Evolutionary conservation across 2,329 filamentous ascomycete genomes (phyloP).

Genomic region (Colletotrichum tofieldiae): DNA sequence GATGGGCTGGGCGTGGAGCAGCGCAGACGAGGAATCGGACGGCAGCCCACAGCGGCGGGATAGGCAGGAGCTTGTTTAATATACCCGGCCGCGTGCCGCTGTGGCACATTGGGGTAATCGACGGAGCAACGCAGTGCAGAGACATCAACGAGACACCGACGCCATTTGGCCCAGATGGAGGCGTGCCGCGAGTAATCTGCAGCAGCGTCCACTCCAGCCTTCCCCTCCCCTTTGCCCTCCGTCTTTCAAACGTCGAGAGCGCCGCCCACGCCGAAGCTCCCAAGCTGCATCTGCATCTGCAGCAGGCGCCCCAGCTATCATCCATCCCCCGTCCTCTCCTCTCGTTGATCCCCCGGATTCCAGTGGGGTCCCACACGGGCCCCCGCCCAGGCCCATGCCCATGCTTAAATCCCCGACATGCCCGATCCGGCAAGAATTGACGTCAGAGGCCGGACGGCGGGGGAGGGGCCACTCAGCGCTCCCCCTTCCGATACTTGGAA

Average conservation of each 20-base stretch:
- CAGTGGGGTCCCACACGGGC: too few relatives aligned
- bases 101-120: too few relatives aligned
- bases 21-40: too few relatives aligned
- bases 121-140: too few relatives aligned
- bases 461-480: not conserved
- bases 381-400: not conserved
- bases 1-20: too few relatives aligned
- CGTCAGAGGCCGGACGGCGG: not conserved
- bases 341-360: not conserved
- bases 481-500: not conserved
- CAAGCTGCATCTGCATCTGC: not conserved
- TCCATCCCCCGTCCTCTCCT: not conserved
- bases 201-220: too few relatives aligned
- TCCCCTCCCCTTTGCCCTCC: not conserved
- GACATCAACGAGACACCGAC: too few relatives aligned
- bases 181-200: too few relatives aligned
- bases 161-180: too few relatives aligned
- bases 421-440: constrained; percentile 3
- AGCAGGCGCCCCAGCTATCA: not conserved
- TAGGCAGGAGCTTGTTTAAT: too few relatives aligned
- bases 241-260: not conserved
- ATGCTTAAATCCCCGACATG: not conserved
- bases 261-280: not conserved
- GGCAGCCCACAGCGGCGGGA: too few relatives aligned
- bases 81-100: too few relatives aligned